Conservation (phyloP, 2,329 filamentous ascomycete species). For the Aspergillus hortae region DNA sequence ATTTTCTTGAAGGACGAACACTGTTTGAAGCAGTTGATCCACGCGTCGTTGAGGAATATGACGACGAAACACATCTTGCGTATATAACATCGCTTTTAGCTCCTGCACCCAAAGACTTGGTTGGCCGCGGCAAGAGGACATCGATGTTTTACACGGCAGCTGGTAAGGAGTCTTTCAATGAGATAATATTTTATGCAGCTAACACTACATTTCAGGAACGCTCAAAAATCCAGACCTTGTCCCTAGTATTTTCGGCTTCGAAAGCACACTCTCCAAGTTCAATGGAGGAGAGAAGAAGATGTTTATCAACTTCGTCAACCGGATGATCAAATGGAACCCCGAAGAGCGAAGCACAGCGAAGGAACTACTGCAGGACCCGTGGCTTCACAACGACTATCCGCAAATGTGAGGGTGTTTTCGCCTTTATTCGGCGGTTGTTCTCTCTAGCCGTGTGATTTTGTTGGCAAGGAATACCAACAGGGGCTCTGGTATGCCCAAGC, state of each 20-base stretch:
- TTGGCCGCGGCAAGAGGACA: slow-evolving; percentile 21
- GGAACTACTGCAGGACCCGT: slow-evolving; percentile 30
- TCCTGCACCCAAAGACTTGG: slow-evolving; percentile 25
- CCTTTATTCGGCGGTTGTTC: no score
- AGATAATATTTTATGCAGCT: no score
- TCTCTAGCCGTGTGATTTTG: no score
- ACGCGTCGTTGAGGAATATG: slow-evolving; percentile 22
- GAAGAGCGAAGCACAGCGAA: slow-evolving; percentile 31
- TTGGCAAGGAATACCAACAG: no score
- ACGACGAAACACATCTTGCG: slow-evolving; percentile 26
- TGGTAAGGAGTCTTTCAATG: slow-evolving; percentile 2
- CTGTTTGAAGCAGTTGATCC: slow-evolving; percentile 24
- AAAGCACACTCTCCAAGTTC: slow-evolving; percentile 15
- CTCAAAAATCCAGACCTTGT: slow-evolving; percentile 2
- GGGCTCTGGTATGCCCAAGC: no score
- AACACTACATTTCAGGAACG: slow-evolving; percentile 2
- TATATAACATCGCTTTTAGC: slow-evolving; percentile 30
- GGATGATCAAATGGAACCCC: slow-evolving; percentile 30
- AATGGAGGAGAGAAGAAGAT: slow-evolving; percentile 26
- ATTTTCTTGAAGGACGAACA: slow-evolving; percentile 26
- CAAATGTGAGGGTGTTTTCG: no score
- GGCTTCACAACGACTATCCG: slow-evolving; percentile 16
- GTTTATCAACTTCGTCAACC: slow-evolving; percentile 28
- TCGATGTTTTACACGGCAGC: slow-evolving; percentile 11
- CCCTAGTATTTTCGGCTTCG: slow-evolving; percentile 12